phyloP scores from a whole-genome alignment of 139 green algal genomes.

The Desmodesmus armatus region DNA sequence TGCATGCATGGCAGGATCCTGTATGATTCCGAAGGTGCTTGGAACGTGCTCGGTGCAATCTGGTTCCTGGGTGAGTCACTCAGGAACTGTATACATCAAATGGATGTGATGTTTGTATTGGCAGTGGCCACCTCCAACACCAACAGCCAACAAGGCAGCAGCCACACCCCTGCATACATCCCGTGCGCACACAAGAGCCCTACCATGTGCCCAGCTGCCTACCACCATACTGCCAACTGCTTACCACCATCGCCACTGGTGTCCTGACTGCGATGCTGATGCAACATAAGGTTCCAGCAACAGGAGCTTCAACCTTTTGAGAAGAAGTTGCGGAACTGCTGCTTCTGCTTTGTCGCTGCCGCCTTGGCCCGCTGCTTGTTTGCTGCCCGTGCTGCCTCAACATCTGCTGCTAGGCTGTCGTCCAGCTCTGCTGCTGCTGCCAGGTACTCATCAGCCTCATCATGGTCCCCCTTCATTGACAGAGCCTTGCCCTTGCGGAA shows the following conservation, averaged over 20 bases:
- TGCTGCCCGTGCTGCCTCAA: slow-evolving; percentile 51
- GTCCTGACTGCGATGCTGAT: neutral
- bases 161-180: neutral
- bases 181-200: neutral
- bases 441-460: slow-evolving; percentile 64
- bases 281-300: too few relatives aligned
- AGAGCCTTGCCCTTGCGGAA: slow-evolving; percentile 64
- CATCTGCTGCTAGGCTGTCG: slow-evolving; percentile 41
- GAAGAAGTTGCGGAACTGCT: slow-evolving; percentile 71
- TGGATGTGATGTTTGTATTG: too few relatives aligned
- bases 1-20: too few relatives aligned
- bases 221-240: neutral
- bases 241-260: neutral
- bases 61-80: too few relatives aligned
- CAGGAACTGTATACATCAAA: too few relatives aligned
- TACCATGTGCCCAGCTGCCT: too few relatives aligned
- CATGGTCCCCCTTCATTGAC: slow-evolving; percentile 68
- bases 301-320: slow-evolving; percentile 43
- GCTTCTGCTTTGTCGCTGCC: slow-evolving; percentile 61
- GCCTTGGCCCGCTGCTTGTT: slow-evolving; percentile 61
- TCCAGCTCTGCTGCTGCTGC: slow-evolving; percentile 51
- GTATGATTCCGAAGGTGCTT: too few relatives aligned
- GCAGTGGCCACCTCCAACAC: too few relatives aligned
- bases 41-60: too few relatives aligned
- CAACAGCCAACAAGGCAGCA: too few relatives aligned